Base-by-base conservation (phyloP, 2,329 filamentous ascomycete species). In the Cercospora sp. region DNA sequence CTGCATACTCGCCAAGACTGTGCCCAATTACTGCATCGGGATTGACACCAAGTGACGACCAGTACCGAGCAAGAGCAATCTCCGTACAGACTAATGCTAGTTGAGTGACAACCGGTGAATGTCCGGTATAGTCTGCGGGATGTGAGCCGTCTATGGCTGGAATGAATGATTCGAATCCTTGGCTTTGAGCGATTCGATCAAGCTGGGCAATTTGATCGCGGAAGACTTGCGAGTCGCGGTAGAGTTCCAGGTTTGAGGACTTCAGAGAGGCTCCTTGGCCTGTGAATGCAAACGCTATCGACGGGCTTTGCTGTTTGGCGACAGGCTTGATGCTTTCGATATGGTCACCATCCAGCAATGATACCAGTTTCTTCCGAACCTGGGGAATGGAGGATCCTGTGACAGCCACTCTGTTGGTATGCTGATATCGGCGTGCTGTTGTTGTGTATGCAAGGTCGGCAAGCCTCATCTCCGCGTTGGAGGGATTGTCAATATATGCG, bases 401-500 rank as follows among this genome's bases (percentile, higher is more conserved):
- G 12, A 32, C 37, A 43, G 79, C 74, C 2, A 76, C 74, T 9
- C 83, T 82, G 76, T 85, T 84, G 75, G 84, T 84, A 69, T 85
- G 81, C 61, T 85, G 83, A 12, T 79, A 76, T 2, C 83, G 80
- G 40, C 84, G 78, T 12, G 90, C 90, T 5, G 89, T 91, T 0
- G 87, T 89, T 0, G 88, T 90, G 78, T 91, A 92, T 0, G 89
- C 85, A 1, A 92, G 79, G 68, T 87, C 82, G 1, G 85, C 81
- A 13, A 90, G 76, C 66, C 1, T 13, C 10, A 61, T 63, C 1
- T 83, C 83, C 5, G 86, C 82, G 3, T 85, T 82, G 51, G 85
- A 81, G 26, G 85, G 13, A 12, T 26, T 5, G 18, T 21, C 84
- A 72, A 90, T 83, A 78, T 85, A 88, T 2, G 77, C 75, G 9